Percentiles rank a stretch among this genome's conserved stretches.
Conservation (phyloP, 2,329 filamentous ascomycete species). For the Keithomyces neogunnii region DNA sequence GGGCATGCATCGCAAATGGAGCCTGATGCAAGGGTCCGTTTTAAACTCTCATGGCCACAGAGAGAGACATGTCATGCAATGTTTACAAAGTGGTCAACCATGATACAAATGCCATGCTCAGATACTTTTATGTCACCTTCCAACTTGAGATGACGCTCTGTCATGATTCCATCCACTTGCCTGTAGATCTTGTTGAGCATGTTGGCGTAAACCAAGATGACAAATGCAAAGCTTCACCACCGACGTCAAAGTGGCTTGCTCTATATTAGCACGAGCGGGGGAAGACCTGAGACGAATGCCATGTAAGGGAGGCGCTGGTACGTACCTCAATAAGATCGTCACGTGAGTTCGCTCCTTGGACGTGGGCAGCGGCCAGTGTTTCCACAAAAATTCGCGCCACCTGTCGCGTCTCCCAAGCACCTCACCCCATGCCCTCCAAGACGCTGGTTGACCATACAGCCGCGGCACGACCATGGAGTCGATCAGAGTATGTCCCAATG, state of each 20-base stretch:
- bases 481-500: constrained; percentile 7
- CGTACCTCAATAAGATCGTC: constrained; percentile 16
- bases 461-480: constrained; percentile 20
- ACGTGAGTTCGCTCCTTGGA: constrained; percentile 28
- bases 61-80: no score
- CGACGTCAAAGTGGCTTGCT: not conserved
- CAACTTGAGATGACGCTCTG: not conserved
- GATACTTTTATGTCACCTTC: no score
- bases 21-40: no score
- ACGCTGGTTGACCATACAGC: constrained; percentile 10
- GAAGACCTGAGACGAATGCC: not conserved
- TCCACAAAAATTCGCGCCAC: constrained; percentile 30
- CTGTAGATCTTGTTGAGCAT: no score
- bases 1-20: no score
- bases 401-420: constrained; percentile 35
- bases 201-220: not conserved
- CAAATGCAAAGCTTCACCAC: not conserved
- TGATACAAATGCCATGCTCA: no score
- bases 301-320: not conserved
- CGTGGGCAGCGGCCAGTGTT: constrained; percentile 21
- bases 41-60: no score
- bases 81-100: no score
- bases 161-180: not conserved
- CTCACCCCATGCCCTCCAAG: constrained; percentile 29
- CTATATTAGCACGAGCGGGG: no score